Evolutionary conservation across 1,284 basidiomycete species (phyloP).

Genomic region (Bondarzewia mesenterica): DNA sequence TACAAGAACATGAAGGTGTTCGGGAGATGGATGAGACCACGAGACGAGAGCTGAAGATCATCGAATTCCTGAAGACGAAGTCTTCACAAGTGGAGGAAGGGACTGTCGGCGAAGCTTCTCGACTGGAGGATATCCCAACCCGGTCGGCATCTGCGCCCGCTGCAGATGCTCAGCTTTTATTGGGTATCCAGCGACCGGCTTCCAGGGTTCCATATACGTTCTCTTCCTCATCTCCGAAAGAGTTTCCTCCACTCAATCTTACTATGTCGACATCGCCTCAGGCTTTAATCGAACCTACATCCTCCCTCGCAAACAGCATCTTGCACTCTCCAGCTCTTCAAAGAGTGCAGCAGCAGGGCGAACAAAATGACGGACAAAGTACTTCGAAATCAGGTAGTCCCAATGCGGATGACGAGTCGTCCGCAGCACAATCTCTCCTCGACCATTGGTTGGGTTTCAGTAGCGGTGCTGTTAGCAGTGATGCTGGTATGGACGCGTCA

Average conservation of each 20-base stretch:
- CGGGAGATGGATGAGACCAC: conserved; percentile 76
- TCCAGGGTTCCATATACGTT: background rate
- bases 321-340: conserved; percentile 44
- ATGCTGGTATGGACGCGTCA: conserved; percentile 51
- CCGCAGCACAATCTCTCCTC: conserved; percentile 60
- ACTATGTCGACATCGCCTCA: conserved; percentile 9
- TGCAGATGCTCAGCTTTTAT: conserved; percentile 38
- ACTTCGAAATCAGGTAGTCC: conserved; percentile 57
- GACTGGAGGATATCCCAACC: background rate
- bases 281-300: conserved; percentile 10
- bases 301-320: conserved; percentile 27
- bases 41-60: conserved; percentile 69
- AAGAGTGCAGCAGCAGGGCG: conserved; percentile 45
- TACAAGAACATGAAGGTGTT: conserved; percentile 61
- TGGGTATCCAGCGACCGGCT: conserved; percentile 35
- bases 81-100: conserved; percentile 39
- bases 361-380: conserved; percentile 32
- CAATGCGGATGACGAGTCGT: conserved; percentile 60
- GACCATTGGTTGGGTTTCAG: conserved; percentile 70
- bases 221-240: conserved; percentile 7
- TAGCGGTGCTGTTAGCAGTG: conserved; percentile 44
- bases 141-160: conserved; percentile 13
- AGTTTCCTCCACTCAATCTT: conserved; percentile 6
- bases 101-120: conserved; percentile 1
- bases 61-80: conserved; percentile 68